A percentile compares a stretch with the other conserved stretches of the same genome.
These are phyloP conservation scores for Melaleuca alternifolia DNA, from an alignment of 345 rosid species.

Conservation along the genomic window DNA sequence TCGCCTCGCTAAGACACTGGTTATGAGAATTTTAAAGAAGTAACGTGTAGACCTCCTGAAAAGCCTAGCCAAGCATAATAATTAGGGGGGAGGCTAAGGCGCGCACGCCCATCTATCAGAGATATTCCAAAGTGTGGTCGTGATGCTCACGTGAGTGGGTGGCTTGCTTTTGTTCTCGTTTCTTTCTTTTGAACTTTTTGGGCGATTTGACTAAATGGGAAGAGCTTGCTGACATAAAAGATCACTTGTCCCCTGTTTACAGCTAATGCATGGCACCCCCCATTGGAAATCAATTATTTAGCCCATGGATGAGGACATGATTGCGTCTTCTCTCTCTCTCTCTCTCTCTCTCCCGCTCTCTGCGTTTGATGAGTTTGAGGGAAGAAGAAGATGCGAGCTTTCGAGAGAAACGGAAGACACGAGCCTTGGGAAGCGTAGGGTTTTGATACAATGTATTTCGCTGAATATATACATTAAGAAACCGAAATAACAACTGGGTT, in stretches of 20 bases:
- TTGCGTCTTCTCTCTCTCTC: background rate
- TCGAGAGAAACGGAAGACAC: slow-evolving; percentile 22
- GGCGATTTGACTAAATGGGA: background rate
- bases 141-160: slow-evolving; percentile 32
- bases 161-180: background rate
- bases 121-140: slow-evolving; percentile 15
- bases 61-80: slow-evolving; percentile 19
- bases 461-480: background rate
- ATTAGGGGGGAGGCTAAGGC: slow-evolving; percentile 1
- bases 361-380: slow-evolving; percentile 1
- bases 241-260: background rate
- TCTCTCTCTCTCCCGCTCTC: background rate
- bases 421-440: slow-evolving; percentile 19
- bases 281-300: background rate
- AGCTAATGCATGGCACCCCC: background rate
- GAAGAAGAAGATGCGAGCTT: slow-evolving; percentile 6
- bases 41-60: background rate
- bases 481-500: background rate
- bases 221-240: background rate
- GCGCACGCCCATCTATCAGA: background rate
- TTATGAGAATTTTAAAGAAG: background rate
- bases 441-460: background rate
- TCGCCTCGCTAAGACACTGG: background rate
- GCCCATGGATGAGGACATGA: slow-evolving; percentile 9
- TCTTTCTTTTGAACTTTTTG: background rate